phyloP scores from a whole-genome alignment of 2,329 filamentous ascomycete genomes.

The Aspergillus sp. region DNA sequence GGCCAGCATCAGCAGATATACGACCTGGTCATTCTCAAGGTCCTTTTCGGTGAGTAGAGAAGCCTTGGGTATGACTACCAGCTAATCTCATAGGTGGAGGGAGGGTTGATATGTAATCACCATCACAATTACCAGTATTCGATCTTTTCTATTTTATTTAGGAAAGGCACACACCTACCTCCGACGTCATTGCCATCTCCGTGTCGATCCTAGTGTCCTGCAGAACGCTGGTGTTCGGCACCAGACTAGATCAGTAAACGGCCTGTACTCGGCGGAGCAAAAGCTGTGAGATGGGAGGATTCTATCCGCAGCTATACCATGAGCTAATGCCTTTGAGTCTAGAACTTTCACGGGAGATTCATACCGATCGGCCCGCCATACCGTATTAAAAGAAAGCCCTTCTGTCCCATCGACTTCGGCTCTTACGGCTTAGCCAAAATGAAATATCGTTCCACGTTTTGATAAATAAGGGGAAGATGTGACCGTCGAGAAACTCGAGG shows the following conservation, averaged over 20 bases:
- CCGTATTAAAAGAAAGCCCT: not conserved
- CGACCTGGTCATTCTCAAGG: too few relatives aligned
- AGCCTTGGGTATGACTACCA: too few relatives aligned
- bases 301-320: not conserved
- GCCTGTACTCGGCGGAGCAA: not conserved
- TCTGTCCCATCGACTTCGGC: not conserved
- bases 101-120: too few relatives aligned
- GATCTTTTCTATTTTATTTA: too few relatives aligned
- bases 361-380: not conserved
- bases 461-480: not conserved
- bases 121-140: too few relatives aligned
- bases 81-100: too few relatives aligned
- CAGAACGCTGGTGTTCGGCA: not conserved
- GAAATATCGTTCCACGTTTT: not conserved
- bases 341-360: not conserved
- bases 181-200: too few relatives aligned
- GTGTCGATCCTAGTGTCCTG: not conserved
- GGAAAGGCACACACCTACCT: too few relatives aligned
- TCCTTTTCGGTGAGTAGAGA: too few relatives aligned
- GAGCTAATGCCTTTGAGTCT: not conserved
- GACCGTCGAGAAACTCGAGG: not conserved
- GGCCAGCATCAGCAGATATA: too few relatives aligned
- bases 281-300: not conserved
- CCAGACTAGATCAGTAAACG: not conserved
- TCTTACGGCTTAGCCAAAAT: not conserved